Percentiles rank a stretch among this genome's conserved stretches.
phyloP scores from a whole-genome alignment of 2,329 filamentous ascomycete species.

The Clarireedia homoeocarpa region DNA sequence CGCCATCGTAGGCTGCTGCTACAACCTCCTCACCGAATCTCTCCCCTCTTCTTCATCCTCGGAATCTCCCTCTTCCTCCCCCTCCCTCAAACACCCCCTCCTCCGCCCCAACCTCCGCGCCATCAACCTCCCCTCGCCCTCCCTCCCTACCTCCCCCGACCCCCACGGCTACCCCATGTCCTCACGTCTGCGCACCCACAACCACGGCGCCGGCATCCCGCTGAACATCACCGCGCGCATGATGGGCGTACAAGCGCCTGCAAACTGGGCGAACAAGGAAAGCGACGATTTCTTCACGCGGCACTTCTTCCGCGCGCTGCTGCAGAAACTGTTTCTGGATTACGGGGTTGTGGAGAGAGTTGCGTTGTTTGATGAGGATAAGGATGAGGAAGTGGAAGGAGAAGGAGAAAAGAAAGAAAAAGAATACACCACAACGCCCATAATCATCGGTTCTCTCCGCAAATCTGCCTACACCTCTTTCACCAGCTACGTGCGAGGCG shows the following conservation, averaged over 20 bases:
- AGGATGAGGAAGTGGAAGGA: background rate
- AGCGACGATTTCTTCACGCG: constrained; percentile 84
- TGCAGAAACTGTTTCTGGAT: constrained; percentile 91
- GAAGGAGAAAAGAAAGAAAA: background rate
- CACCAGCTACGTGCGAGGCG: constrained; percentile 69
- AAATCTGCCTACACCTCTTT: constrained; percentile 76
- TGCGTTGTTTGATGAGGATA: background rate
- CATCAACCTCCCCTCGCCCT: constrained; percentile 57
- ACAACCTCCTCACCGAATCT: constrained; percentile 89
- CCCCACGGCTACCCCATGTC: constrained; percentile 95
- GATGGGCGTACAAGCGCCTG: constrained; percentile 95
- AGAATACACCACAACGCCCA: constrained; percentile 56
- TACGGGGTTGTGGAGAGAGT: constrained; percentile 53
- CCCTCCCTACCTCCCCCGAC: constrained; percentile 62
- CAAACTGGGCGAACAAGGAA: constrained; percentile 79
- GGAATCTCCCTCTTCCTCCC: constrained; percentile 70
- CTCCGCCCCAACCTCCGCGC: constrained; percentile 62
- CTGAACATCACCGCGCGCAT: constrained; percentile 95
- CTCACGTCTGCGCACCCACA: constrained; percentile 52
- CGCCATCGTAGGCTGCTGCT: constrained; percentile 95
- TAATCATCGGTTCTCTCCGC: constrained; percentile 78
- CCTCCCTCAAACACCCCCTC: constrained; percentile 75
- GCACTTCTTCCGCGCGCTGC: constrained; percentile 84
- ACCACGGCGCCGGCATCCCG: constrained; percentile 52
- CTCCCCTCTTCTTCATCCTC: constrained; percentile 73